These are phyloP conservation scores for Cordyceps fumosorosea DNA, from an alignment of 2,329 filamentous ascomycete genomes.

Conservation along the genomic window DNA sequence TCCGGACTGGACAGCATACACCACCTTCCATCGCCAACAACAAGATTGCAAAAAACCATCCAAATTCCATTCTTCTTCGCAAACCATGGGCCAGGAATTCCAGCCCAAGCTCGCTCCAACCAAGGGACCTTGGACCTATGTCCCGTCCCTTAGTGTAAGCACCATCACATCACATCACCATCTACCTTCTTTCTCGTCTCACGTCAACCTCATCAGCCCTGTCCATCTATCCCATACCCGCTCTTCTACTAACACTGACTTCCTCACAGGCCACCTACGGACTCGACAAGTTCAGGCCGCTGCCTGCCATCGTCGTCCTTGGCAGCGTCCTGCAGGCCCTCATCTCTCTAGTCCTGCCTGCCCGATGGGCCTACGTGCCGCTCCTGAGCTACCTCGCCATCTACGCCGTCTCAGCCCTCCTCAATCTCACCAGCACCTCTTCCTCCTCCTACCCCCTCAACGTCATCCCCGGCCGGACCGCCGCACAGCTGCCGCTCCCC, in stretches of 20 bases:
- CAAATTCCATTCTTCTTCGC: background rate
- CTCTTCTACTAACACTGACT: slow-evolving; percentile 13
- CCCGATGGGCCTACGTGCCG: slow-evolving; percentile 28
- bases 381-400: slow-evolving; percentile 7
- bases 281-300: slow-evolving; percentile 27
- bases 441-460: slow-evolving; percentile 17
- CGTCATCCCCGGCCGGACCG: slow-evolving; percentile 27
- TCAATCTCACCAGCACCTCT: slow-evolving; percentile 25
- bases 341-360: slow-evolving; percentile 28
- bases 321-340: slow-evolving; percentile 30
- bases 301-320: slow-evolving; percentile 26
- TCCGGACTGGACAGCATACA: no score
- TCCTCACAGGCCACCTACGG: slow-evolving; percentile 20
- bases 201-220: background rate
- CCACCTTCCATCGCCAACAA: no score
- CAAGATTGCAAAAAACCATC: no score
- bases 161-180: background rate
- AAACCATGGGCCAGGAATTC: slow-evolving; percentile 17
- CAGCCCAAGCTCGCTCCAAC: slow-evolving; percentile 20
- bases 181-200: background rate
- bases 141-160: slow-evolving; percentile 11
- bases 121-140: slow-evolving; percentile 16
- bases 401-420: slow-evolving; percentile 22
- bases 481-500: slow-evolving; percentile 26
- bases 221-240: background rate